These are phyloP conservation scores for Exophiala calicioides DNA, from an alignment of 2,329 filamentous ascomycete genomes.

Conservation along the genomic window DNA sequence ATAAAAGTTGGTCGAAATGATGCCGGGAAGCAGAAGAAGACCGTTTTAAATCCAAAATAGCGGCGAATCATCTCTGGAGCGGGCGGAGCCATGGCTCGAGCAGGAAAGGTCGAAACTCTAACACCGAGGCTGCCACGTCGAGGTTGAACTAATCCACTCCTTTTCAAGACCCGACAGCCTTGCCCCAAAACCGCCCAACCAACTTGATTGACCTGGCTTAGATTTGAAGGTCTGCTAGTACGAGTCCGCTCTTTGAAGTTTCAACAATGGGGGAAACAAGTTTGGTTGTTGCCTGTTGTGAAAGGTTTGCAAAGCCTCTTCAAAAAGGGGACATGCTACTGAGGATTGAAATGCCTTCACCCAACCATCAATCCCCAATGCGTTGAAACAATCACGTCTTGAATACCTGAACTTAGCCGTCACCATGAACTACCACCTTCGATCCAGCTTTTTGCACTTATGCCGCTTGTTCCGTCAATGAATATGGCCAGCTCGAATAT, in stretches of 20 bases:
- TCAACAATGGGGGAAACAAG: too few relatives aligned
- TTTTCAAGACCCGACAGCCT: neutral
- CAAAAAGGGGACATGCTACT: too few relatives aligned
- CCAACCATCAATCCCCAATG: neutral
- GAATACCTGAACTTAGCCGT: neutral
- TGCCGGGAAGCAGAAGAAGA: neutral
- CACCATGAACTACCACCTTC: constrained; percentile 6
- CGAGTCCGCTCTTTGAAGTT: too few relatives aligned
- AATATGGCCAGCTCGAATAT: constrained; percentile 49
- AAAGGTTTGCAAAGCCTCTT: too few relatives aligned
- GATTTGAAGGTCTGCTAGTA: too few relatives aligned
- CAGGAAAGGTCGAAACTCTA: constrained; percentile 4
- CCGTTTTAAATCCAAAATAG: too few relatives aligned
- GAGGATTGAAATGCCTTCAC: too few relatives aligned
- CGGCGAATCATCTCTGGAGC: too few relatives aligned
- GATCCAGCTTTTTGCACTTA: neutral
- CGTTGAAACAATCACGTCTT: neutral
- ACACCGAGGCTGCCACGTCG: constrained; percentile 4
- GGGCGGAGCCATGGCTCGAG: too few relatives aligned
- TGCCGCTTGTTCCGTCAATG: constrained; percentile 1
- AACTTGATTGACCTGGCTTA: too few relatives aligned
- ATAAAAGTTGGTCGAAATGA: neutral
- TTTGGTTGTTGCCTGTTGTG: too few relatives aligned
- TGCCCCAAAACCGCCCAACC: neutral
- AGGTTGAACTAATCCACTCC: neutral